A percentile compares a stretch with the other conserved stretches of the same genome.
phyloP scores from a whole-genome alignment of 306 rosid species.

The Neltuma alba region DNA sequence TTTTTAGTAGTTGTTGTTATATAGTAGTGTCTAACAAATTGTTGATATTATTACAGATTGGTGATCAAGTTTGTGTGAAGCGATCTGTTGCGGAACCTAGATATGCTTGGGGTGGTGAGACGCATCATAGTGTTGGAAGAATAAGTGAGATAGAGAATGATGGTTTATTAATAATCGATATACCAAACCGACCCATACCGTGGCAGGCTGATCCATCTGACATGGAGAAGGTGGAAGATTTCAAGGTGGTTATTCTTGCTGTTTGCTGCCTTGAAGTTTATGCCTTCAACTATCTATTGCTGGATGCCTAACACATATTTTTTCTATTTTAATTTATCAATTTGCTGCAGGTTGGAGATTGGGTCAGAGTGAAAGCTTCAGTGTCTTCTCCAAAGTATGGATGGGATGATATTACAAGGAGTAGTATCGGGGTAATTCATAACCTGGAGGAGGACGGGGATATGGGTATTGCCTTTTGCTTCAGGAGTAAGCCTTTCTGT shows the following conservation, averaged over 20 bases:
- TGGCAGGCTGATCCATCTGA: slow-evolving; percentile 99
- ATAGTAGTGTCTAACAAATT: slow-evolving; percentile 22
- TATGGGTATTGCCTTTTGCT: slow-evolving; percentile 95
- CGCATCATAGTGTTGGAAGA: slow-evolving; percentile 96
- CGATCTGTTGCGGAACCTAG: slow-evolving; percentile 99
- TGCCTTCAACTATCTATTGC: slow-evolving; percentile 13
- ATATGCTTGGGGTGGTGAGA: slow-evolving; percentile 99
- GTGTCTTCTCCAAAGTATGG: slow-evolving; percentile 98
- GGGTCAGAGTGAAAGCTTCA: slow-evolving; percentile 98
- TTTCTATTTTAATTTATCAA: slow-evolving; percentile 23
- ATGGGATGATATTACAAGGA: slow-evolving; percentile 95
- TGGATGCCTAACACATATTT: slow-evolving; percentile 26
- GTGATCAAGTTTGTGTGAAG: slow-evolving; percentile 91
- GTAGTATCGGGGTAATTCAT: slow-evolving; percentile 90
- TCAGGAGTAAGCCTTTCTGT: slow-evolving; percentile 88
- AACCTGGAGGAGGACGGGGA: slow-evolving; percentile 95
- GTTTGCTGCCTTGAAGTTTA: slow-evolving; percentile 19
- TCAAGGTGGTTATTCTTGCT: slow-evolving; percentile 61
- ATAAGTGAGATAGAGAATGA: slow-evolving; percentile 97
- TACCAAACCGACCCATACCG: slow-evolving; percentile 92
- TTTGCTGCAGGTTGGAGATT: slow-evolving; percentile 82
- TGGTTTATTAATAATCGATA: slow-evolving; percentile 88
- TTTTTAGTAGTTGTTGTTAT: neutral
- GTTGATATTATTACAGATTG: slow-evolving; percentile 71
- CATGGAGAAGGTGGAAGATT: slow-evolving; percentile 97